Conservation (phyloP, 2,329 filamentous ascomycete species). For the Epichloe gansuensis region DNA sequence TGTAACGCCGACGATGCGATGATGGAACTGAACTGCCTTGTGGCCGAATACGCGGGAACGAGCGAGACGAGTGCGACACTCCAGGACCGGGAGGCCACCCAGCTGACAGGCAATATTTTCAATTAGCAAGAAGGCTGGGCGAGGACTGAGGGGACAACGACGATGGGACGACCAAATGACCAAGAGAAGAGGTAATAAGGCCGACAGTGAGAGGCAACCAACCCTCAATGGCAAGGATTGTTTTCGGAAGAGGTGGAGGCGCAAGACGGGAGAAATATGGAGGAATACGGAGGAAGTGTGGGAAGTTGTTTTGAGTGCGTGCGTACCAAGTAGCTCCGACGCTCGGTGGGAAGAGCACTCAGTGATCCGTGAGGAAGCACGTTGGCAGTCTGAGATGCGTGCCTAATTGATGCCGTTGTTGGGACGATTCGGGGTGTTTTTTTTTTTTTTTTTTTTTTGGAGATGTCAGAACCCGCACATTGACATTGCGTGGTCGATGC, state of each 20-base stretch:
- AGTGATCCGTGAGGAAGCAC: background rate
- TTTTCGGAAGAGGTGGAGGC: background rate
- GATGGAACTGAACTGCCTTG: background rate
- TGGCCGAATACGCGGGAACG: background rate
- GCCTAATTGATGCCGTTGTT: background rate
- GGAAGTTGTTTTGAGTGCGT: background rate
- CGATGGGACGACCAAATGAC: background rate
- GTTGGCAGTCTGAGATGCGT: background rate
- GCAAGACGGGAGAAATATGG: background rate
- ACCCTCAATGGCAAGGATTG: background rate
- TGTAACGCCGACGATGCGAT: too few species aligned
- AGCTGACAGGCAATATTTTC: background rate
- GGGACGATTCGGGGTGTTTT: background rate
- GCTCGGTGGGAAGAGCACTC: background rate
- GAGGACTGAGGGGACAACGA: background rate
- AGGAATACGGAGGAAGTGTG: background rate
- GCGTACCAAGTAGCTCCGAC: background rate
- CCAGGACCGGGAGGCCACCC: background rate
- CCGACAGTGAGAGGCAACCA: background rate
- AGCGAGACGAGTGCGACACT: background rate
- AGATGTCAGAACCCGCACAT: background rate
- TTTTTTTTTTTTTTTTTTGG: background rate
- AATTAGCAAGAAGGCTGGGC: too few species aligned
- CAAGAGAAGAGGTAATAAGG: background rate
- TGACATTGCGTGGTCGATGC: background rate